Evolutionary conservation across 1,139 yeast species (phyloP).

Genomic region (Scheffersomyces insectosa): DNA sequence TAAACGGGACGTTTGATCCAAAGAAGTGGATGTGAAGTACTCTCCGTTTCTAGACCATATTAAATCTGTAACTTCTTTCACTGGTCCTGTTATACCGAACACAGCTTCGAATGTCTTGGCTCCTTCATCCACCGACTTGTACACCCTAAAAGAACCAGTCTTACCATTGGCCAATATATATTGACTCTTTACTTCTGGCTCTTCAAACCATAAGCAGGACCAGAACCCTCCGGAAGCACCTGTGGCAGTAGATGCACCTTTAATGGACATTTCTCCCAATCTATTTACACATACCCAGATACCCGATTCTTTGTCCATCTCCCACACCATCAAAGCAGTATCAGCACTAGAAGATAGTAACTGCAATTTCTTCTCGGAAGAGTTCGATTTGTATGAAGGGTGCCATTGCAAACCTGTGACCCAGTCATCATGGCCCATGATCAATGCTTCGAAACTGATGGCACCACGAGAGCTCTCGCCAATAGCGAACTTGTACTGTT

Average conservation of each 20-base stretch:
- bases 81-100: conserved; percentile 76
- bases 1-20: conserved; percentile 92
- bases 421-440: conserved; percentile 99
- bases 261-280: conserved; percentile 88
- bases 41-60: conserved; percentile 75
- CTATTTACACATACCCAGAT: conserved; percentile 85
- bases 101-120: conserved; percentile 51
- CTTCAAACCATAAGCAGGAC: conserved; percentile 78
- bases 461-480: conserved; percentile 42
- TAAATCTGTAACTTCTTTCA: conserved; percentile 71
- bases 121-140: conserved; percentile 45
- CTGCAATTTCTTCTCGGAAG: conserved; percentile 40
- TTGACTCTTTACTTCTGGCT: conserved; percentile 34
- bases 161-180: conserved; percentile 79
- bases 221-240: conserved; percentile 98
- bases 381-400: conserved; percentile 28
- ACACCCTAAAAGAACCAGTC: conserved; percentile 89
- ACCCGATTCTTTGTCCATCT: conserved; percentile 82
- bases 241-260: conserved; percentile 97
- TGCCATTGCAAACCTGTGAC: conserved; percentile 85
- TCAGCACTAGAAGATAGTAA: conserved; percentile 90
- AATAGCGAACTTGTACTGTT: conserved; percentile 58
- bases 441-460: conserved; percentile 83
- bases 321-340: conserved; percentile 95
- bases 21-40: conserved; percentile 70